These are phyloP conservation scores for Mortierella sp. DNA, from an alignment of 371 early-diverging fungal genomes.

Conservation along the genomic window DNA sequence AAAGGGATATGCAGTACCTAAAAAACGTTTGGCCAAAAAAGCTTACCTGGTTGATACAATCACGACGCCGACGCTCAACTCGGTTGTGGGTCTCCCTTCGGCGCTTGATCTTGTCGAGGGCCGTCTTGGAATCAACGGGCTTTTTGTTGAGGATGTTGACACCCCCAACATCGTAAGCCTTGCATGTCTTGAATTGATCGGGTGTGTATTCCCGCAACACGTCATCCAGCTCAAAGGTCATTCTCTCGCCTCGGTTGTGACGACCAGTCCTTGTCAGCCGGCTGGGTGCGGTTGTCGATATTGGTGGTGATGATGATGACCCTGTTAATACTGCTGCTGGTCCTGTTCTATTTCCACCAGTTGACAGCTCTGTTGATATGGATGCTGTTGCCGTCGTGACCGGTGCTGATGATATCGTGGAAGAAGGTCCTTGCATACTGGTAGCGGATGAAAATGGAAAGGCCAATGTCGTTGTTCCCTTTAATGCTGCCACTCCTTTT, in stretches of 20 bases:
- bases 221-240: conserved; percentile 50
- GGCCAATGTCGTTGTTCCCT: not conserved
- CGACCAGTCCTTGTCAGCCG: not conserved
- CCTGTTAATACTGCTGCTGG: not conserved
- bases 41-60: conserved; percentile 76
- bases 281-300: not conserved
- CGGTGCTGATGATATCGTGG: not conserved
- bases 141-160: conserved; percentile 79
- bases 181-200: conserved; percentile 56
- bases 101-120: conserved; percentile 79
- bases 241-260: conserved; percentile 40
- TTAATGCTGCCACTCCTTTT: not conserved
- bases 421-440: not conserved
- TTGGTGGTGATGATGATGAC: not conserved
- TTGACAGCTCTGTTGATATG: not conserved
- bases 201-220: conserved; percentile 50
- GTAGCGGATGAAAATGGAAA: not conserved
- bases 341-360: not conserved
- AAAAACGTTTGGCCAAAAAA: not conserved
- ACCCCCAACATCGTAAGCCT: conserved; percentile 67
- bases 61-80: conserved; percentile 81
- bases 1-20: not conserved
- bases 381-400: not conserved
- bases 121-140: conserved; percentile 79
- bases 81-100: conserved; percentile 83